Conservation (phyloP, 129 eudicot genomes). For the Logfia minima region DNA sequence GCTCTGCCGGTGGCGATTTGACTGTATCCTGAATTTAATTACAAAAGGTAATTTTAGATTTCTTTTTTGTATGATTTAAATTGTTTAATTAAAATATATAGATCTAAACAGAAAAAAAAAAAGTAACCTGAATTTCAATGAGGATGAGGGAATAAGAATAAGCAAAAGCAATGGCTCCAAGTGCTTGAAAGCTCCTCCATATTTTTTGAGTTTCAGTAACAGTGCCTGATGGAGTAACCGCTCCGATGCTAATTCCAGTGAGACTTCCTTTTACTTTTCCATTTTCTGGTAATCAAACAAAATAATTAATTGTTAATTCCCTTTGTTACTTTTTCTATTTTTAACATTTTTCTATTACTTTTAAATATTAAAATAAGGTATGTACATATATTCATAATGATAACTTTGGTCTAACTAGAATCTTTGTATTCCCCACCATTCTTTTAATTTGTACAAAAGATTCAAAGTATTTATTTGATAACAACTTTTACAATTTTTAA, state of each 20-base stretch:
- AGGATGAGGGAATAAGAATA: conserved; percentile 97
- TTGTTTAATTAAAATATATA: neutral
- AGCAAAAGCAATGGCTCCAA: conserved; percentile 98
- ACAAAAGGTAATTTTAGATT: neutral
- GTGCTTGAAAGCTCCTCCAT: conserved; percentile 96
- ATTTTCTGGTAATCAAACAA: conserved; percentile 46
- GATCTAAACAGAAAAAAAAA: neutral
- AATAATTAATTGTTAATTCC: conserved; percentile 7
- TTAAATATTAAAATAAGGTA: no score
- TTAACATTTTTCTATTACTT: neutral
- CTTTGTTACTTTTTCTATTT: neutral
- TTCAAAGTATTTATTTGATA: neutral
- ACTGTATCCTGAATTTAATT: conserved; percentile 61
- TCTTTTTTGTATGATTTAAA: neutral
- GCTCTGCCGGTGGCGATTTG: conserved; percentile 91
- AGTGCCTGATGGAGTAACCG: conserved; percentile 35
- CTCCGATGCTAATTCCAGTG: conserved; percentile 90
- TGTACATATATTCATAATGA: neutral
- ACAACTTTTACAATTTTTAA: conserved; percentile 1
- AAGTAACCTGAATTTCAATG: conserved; percentile 85
- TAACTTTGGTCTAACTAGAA: neutral
- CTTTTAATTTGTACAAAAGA: neutral
- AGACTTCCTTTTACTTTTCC: conserved; percentile 70
- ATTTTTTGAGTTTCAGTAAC: conserved; percentile 73
- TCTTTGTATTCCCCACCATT: neutral